Conservation (phyloP, 2,329 filamentous ascomycete species). For the Acarospora socialis region DNA sequence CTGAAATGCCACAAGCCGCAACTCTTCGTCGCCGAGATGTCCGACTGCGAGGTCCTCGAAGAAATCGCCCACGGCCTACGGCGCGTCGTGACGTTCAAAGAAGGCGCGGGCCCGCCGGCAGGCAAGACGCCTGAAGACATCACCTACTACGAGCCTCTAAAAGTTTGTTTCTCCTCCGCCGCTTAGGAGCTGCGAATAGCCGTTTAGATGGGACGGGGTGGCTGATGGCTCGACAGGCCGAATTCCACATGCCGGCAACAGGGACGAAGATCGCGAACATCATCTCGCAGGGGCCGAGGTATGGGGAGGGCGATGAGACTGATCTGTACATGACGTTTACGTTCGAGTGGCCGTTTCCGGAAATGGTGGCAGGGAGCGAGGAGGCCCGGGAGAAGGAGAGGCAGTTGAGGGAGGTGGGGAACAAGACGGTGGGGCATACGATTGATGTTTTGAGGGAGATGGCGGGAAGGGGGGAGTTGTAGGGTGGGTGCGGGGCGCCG, state of each 20-base stretch:
- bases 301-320: no score
- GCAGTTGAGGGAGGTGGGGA: conserved; percentile 14
- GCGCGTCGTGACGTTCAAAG: conserved; percentile 27
- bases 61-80: conserved; percentile 24
- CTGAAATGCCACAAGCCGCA: conserved; percentile 32
- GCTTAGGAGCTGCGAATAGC: neutral
- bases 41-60: conserved; percentile 25
- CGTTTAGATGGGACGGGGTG: no score
- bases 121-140: conserved; percentile 25
- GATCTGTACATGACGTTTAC: conserved; percentile 33
- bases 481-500: conserved; percentile 16
- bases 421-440: conserved; percentile 10
- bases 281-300: conserved; percentile 26
- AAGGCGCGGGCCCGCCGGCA: conserved; percentile 17
- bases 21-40: conserved; percentile 33
- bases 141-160: conserved; percentile 24
- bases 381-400: conserved; percentile 20
- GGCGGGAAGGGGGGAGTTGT: conserved; percentile 15
- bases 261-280: conserved; percentile 32
- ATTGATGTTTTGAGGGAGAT: conserved; percentile 14
- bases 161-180: conserved; percentile 19
- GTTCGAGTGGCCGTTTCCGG: conserved; percentile 28
- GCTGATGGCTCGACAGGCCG: conserved; percentile 27
- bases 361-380: conserved; percentile 23
- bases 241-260: conserved; percentile 29